phyloP scores from a whole-genome alignment of 192 early-diverging fungal species.

The Dispira parvispora region DNA sequence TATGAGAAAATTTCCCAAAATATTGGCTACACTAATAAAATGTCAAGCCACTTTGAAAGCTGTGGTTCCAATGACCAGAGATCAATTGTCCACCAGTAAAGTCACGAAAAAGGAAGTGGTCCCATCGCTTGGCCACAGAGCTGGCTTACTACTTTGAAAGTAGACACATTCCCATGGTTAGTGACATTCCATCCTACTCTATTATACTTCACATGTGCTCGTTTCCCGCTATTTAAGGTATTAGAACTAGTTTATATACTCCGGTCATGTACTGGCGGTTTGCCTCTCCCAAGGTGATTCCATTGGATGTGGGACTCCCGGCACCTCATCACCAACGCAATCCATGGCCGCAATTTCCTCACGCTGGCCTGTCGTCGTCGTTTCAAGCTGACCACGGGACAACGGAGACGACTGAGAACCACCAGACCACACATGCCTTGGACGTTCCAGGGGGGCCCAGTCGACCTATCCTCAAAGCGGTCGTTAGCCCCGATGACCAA shows the following conservation, averaged over 20 bases:
- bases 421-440: background rate
- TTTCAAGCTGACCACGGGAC: background rate
- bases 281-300: background rate
- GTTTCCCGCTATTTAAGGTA: background rate
- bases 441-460: background rate
- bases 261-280: constrained; percentile 9
- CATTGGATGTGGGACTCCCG: background rate
- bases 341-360: background rate
- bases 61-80: background rate
- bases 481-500: constrained; percentile 11
- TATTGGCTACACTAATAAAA: background rate
- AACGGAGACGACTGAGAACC: background rate
- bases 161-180: too few relatives aligned
- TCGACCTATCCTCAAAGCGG: background rate
- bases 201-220: background rate
- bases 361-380: background rate
- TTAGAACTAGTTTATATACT: background rate
- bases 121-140: background rate
- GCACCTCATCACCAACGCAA: background rate
- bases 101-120: background rate
- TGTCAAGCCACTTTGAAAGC: background rate
- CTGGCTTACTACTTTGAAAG: background rate
- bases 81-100: background rate
- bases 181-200: background rate
- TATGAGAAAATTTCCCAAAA: background rate